Evolutionary conservation across 2,329 filamentous ascomycete genomes (phyloP), one percentile per base, ranked within the genome.

Genomic region (Colletotrichum melonis): DNA sequence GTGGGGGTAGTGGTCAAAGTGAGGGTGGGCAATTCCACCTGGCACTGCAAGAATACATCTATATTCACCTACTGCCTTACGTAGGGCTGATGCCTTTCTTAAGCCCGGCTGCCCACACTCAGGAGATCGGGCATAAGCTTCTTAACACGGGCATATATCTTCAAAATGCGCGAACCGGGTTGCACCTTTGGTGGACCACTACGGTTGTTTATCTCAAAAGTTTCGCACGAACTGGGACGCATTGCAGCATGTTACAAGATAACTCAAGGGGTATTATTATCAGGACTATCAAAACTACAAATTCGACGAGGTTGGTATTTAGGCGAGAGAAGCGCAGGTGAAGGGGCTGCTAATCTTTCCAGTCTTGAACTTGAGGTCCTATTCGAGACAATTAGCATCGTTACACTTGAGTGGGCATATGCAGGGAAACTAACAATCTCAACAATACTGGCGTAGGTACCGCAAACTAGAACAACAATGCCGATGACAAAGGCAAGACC

Each of bases 391-490:
- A 49, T 72, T 55, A 74, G 38, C 35, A 24, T 19, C 12, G 11
- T 56, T 14, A 9, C 30, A 1, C 4, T 38, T 12, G 4, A 32
- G 5, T 3, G 38, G 5, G 26, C 2, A 9, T 16, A 12, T 30
- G 42, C 7, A 16, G 28, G 16, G 6, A 55, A 32, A 74, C 74
- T 75, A 42, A 75, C 71, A 59, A 75, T 75, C 62, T 75, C 74
- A 14, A 68, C 74, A 19, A 75, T 75, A 11, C 72, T 80, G 56
- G 81, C 78, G 35, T 82, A 82, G 14, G 81, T 82, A 65, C 80
- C 80, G 42, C 79, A 78, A 5, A 81, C 78, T 1, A 82, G 78
- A 5, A 81, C 79, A 55, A 81, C 58, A 58, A 81, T 75, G 54
- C 81, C 80, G 4, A 82, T 80, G 38, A 81, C 9, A 59, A 81